These are phyloP conservation scores for Nepenthes gracilis DNA, from an alignment of 148 eudicot genomes.

Conservation along the genomic window DNA sequence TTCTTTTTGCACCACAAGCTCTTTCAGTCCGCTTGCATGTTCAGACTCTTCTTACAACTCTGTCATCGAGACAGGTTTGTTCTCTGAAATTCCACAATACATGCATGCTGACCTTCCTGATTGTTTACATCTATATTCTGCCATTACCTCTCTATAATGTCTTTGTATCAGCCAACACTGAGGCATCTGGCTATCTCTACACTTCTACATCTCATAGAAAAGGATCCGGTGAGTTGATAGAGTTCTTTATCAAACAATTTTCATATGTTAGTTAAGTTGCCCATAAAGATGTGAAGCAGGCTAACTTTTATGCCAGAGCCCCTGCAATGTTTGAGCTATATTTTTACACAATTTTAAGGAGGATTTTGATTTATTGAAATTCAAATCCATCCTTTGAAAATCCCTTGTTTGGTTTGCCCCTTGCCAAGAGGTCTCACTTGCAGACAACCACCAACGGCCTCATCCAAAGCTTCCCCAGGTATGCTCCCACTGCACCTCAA, in stretches of 20 bases:
- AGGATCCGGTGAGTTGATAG: constrained; percentile 68
- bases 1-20: constrained; percentile 95
- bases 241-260: not conserved
- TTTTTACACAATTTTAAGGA: too few relatives aligned
- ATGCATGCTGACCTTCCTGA: not conserved
- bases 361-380: too few relatives aligned
- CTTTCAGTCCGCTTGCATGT: constrained; percentile 88
- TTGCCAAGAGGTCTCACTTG: too few relatives aligned
- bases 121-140: not conserved
- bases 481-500: too few relatives aligned
- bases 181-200: constrained; percentile 92
- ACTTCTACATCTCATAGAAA: constrained; percentile 91
- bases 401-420: too few relatives aligned
- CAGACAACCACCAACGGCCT: too few relatives aligned
- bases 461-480: too few relatives aligned
- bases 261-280: not conserved
- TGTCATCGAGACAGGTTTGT: constrained; percentile 91
- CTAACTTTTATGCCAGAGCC: too few relatives aligned
- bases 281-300: not conserved
- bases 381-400: too few relatives aligned
- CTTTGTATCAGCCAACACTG: constrained; percentile 66
- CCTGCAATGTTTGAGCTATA: too few relatives aligned
- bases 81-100: not conserved
- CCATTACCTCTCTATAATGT: not conserved
- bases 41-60: constrained; percentile 83